Evolutionary conservation across 1,284 basidiomycete species (phyloP).

Genomic region (Trichosporon sp.): DNA sequence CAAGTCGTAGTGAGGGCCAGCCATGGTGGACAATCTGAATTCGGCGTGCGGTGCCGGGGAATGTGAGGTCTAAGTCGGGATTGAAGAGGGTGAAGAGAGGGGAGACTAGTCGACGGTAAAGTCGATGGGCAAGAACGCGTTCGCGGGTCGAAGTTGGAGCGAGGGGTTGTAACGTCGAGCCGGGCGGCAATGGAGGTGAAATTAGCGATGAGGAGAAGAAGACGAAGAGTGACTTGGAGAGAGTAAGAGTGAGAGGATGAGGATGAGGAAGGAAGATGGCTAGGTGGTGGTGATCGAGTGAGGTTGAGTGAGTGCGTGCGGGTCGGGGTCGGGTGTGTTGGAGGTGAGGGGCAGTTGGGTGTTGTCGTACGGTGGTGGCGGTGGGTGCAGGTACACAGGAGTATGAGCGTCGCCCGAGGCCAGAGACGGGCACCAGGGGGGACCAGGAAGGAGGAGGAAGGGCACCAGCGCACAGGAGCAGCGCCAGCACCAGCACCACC

Average conservation of each 20-base stretch:
- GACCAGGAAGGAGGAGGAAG: neutral
- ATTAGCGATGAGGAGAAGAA: neutral
- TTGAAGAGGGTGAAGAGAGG: no score
- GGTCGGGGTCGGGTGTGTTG: neutral
- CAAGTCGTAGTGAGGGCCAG: conserved; percentile 49
- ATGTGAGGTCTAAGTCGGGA: neutral
- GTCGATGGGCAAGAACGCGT: neutral
- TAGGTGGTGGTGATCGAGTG: neutral
- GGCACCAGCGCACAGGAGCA: neutral
- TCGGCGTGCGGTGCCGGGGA: neutral
- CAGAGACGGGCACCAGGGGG: no score
- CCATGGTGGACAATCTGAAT: conserved; percentile 22
- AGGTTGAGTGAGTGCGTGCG: no score
- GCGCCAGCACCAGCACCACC: no score
- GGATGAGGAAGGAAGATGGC: neutral
- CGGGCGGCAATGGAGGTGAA: neutral
- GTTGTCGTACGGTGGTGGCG: conserved; percentile 2
- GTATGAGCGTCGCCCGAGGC: no score
- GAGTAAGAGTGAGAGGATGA: neutral
- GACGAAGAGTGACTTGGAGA: neutral
- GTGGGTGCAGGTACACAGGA: neutral
- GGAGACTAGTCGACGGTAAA: neutral
- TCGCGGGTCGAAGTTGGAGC: neutral
- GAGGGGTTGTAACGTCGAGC: neutral
- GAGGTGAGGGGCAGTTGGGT: neutral